phyloP scores from a whole-genome alignment of 345 rosid genomes.

The Trapa incisa region DNA sequence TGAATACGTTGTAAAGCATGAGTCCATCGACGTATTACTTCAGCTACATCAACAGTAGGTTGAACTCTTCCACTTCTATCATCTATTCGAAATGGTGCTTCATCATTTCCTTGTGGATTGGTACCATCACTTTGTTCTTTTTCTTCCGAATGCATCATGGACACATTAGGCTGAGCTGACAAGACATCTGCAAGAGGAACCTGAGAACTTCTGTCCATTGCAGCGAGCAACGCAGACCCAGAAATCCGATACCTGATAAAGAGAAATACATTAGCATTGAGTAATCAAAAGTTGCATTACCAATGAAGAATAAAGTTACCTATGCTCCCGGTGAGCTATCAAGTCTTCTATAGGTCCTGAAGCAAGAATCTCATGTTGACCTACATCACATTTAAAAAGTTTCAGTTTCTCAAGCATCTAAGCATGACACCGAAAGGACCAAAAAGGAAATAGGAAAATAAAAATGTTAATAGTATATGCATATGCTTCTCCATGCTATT shows the following conservation, averaged over 20 bases:
- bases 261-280: slow-evolving; percentile 8
- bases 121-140: slow-evolving; percentile 59
- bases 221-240: slow-evolving; percentile 87
- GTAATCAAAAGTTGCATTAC: neutral
- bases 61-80: slow-evolving; percentile 83
- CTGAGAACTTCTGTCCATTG: slow-evolving; percentile 97
- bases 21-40: slow-evolving; percentile 96
- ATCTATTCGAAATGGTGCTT: slow-evolving; percentile 54
- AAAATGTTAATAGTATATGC: neutral
- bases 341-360: slow-evolving; percentile 98
- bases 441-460: neutral
- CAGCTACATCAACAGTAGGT: slow-evolving; percentile 93
- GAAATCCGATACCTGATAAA: slow-evolving; percentile 86
- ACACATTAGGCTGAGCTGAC: slow-evolving; percentile 35
- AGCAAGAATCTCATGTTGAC: slow-evolving; percentile 96
- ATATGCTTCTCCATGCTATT: neutral
- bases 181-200: slow-evolving; percentile 57
- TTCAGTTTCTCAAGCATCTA: slow-evolving; percentile 1
- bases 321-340: slow-evolving; percentile 96
- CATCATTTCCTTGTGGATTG: slow-evolving; percentile 48
- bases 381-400: slow-evolving; percentile 23
- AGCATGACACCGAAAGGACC: neutral
- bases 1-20: slow-evolving; percentile 98
- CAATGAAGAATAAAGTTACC: slow-evolving; percentile 32
- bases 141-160: slow-evolving; percentile 38